Evolutionary conservation across 306 rosid genomes (phyloP).

Genomic region (Fragaria iinumae): DNA sequence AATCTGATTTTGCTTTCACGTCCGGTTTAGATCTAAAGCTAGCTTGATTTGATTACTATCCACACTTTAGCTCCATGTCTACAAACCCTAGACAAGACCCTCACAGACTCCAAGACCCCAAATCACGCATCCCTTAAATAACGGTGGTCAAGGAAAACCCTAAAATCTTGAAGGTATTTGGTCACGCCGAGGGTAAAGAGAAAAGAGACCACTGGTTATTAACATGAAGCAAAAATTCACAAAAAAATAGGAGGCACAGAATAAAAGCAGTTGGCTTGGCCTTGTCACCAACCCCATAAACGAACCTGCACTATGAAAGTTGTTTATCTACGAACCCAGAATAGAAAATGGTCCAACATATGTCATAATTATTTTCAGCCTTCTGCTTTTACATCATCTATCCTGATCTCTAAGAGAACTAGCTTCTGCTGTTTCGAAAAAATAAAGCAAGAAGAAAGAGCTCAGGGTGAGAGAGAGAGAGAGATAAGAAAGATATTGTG

Average conservation of each 20-base stretch:
- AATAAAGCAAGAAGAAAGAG: background rate
- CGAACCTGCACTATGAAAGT: slow-evolving; percentile 69
- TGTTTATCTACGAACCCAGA: slow-evolving; percentile 47
- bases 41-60: background rate
- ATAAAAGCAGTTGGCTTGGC: slow-evolving; percentile 33
- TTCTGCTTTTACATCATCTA: background rate
- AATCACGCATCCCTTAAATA: background rate
- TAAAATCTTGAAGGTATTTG: background rate
- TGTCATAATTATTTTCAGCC: slow-evolving; percentile 14
- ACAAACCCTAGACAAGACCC: slow-evolving; percentile 12
- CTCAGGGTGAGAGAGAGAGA: background rate
- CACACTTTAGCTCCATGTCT: background rate
- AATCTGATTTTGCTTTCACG: background rate
- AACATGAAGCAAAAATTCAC: background rate
- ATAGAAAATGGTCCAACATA: slow-evolving; percentile 41
- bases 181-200: background rate
- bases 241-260: background rate
- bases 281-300: slow-evolving; percentile 59
- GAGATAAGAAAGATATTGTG: background rate
- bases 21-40: background rate
- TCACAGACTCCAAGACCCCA: slow-evolving; percentile 1
- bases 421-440: background rate
- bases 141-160: background rate
- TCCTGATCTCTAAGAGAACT: background rate
- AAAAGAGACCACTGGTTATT: background rate